Percentiles rank a stretch among this genome's conserved stretches.
Conservation (phyloP, 2,329 filamentous ascomycete genomes). For the Arthroderma sp. region DNA sequence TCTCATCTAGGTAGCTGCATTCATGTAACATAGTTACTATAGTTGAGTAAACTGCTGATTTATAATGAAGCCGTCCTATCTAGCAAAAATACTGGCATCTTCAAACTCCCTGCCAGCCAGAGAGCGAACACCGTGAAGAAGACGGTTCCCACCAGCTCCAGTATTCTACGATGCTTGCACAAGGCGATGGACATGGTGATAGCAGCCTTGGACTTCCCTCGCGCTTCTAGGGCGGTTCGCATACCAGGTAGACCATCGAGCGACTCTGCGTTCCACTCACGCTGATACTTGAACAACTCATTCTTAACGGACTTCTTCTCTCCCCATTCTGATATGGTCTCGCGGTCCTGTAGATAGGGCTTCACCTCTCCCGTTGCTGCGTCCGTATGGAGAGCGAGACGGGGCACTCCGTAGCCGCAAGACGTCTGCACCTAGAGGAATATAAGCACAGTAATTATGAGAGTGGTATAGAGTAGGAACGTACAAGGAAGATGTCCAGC, state of each 20-base stretch:
- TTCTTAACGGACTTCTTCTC: constrained; percentile 40
- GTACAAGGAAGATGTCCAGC: constrained; percentile 48
- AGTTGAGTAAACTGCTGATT: neutral
- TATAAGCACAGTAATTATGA: neutral
- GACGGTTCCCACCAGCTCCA: constrained; percentile 17
- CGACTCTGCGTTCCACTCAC: constrained; percentile 43
- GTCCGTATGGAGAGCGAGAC: constrained; percentile 34
- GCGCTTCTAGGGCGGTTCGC: constrained; percentile 40
- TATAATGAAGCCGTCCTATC: neutral
- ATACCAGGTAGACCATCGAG: constrained; percentile 51
- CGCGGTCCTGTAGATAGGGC: constrained; percentile 40
- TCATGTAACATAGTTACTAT: too few relatives aligned
- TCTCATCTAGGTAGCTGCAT: too few relatives aligned
- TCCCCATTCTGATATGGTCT: constrained; percentile 44
- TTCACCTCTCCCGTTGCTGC: constrained; percentile 16
- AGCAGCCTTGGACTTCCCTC: constrained; percentile 38
- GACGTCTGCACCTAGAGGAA: constrained; percentile 44
- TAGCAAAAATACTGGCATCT: neutral
- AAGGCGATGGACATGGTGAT: constrained; percentile 26
- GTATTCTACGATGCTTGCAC: constrained; percentile 14
- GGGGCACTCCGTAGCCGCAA: constrained; percentile 54
- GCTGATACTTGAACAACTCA: constrained; percentile 45
- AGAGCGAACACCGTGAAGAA: constrained; percentile 16
- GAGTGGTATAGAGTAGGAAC: constrained; percentile 7
- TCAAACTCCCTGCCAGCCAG: constrained; percentile 9